Percentiles rank a stretch among this genome's conserved stretches.
phyloP scores from a whole-genome alignment of 2,329 filamentous ascomycete species.

The Aureobasidium zeae region DNA sequence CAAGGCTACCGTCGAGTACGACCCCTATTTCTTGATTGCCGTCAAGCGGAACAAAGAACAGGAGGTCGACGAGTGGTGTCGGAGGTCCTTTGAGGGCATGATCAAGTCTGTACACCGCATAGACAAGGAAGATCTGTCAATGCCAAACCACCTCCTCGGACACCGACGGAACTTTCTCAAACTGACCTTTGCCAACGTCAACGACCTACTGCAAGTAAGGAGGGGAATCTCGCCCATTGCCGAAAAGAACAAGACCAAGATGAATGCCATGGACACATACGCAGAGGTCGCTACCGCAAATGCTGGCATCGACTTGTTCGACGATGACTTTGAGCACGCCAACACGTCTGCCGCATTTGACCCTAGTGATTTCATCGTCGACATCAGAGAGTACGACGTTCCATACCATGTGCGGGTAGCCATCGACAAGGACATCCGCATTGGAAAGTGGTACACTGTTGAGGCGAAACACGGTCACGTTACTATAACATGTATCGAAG shows the following conservation, averaged over 20 bases:
- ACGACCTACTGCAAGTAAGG: conserved; percentile 74
- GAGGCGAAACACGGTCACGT: conserved; percentile 87
- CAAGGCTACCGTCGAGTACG: conserved; percentile 92
- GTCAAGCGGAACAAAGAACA: conserved; percentile 79
- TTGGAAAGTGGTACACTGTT: conserved; percentile 94
- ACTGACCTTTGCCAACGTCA: conserved; percentile 78
- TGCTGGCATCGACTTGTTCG: conserved; percentile 88
- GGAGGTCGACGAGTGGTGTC: conserved; percentile 92
- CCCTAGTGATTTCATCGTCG: conserved; percentile 93
- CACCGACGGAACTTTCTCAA: conserved; percentile 83
- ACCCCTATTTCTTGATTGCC: conserved; percentile 91
- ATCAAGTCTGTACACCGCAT: conserved; percentile 68
- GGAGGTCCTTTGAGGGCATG: conserved; percentile 68
- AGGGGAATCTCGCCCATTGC: conserved; percentile 81
- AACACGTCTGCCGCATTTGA: conserved; percentile 61
- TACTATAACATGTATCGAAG: conserved; percentile 74
- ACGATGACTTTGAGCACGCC: conserved; percentile 63
- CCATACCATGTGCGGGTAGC: conserved; percentile 98
- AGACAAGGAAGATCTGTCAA: conserved; percentile 77
- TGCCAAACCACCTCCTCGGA: conserved; percentile 85
- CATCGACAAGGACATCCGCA: conserved; percentile 89
- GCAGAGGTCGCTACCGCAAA: conserved; percentile 86
- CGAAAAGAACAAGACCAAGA: conserved; percentile 91
- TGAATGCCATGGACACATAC: conserved; percentile 97
- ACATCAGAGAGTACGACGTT: conserved; percentile 98